Evolutionary conservation across 2,329 filamentous ascomycete species (phyloP).

Genomic region (Aspergillus sp.): DNA sequence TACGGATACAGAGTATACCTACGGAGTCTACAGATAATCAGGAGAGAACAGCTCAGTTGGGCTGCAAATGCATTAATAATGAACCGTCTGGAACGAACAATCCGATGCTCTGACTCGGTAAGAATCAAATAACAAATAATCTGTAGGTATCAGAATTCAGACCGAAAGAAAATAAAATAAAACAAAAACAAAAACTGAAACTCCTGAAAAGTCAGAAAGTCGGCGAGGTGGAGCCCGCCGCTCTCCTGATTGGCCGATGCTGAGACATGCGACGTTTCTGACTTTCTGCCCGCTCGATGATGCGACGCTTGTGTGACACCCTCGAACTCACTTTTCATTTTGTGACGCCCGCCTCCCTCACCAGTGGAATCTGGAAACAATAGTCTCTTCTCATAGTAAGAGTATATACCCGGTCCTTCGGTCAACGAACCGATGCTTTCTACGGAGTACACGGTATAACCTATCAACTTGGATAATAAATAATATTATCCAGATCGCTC

Average conservation of each 20-base stretch:
- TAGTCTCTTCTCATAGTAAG: too few relatives aligned
- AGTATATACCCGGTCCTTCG: neutral
- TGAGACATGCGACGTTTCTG: slow-evolving; percentile 38
- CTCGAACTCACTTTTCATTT: neutral
- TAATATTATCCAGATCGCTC: neutral
- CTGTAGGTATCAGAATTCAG: neutral
- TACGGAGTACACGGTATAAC: neutral
- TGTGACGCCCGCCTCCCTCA: slow-evolving; percentile 18
- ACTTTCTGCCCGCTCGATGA: slow-evolving; percentile 15
- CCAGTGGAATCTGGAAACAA: slow-evolving; percentile 21
- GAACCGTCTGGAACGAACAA: too few relatives aligned
- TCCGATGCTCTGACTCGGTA: too few relatives aligned
- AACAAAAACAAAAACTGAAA: slow-evolving; percentile 7
- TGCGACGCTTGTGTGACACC: slow-evolving; percentile 18
- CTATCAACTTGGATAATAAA: too few relatives aligned
- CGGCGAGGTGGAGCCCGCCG: slow-evolving; percentile 14
- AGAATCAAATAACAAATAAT: neutral
- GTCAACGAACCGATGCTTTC: too few relatives aligned
- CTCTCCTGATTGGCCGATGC: slow-evolving; percentile 20
- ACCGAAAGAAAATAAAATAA: neutral
- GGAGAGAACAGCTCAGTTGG: too few relatives aligned
- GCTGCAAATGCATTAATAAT: too few relatives aligned
- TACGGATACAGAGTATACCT: too few relatives aligned
- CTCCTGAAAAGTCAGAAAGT: slow-evolving; percentile 12
- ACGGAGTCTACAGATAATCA: too few relatives aligned